Percentiles rank a stretch among this genome's conserved stretches.
phyloP scores from a whole-genome alignment of 2,329 filamentous ascomycete genomes.

The Coniochaeta hoffmannii region DNA sequence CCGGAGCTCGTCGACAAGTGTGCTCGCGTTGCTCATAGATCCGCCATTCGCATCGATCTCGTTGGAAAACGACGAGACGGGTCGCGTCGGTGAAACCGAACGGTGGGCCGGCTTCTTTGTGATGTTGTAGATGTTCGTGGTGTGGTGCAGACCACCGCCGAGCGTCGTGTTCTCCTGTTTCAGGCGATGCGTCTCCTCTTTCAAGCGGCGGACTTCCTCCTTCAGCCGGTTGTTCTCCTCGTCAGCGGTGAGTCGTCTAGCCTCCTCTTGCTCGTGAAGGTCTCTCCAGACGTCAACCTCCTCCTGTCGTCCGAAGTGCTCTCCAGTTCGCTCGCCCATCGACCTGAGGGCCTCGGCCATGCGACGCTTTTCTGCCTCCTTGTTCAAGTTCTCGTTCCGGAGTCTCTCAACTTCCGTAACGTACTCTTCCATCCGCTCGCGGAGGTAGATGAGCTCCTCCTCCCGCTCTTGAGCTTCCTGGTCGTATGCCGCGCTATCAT shows the following conservation, averaged over 20 bases:
- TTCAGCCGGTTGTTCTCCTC: slow-evolving; percentile 79
- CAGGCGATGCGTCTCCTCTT: slow-evolving; percentile 75
- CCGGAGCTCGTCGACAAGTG: slow-evolving; percentile 68
- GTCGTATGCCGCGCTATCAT: slow-evolving; percentile 50
- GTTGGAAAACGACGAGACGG: slow-evolving; percentile 40
- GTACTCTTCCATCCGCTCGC: slow-evolving; percentile 80
- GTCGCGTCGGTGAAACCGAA: slow-evolving; percentile 39
- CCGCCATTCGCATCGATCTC: slow-evolving; percentile 44
- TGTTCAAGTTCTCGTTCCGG: slow-evolving; percentile 66
- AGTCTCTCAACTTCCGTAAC: slow-evolving; percentile 78
- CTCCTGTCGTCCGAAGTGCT: slow-evolving; percentile 46
- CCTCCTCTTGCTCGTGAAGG: slow-evolving; percentile 84
- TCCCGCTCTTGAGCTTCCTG: slow-evolving; percentile 63
- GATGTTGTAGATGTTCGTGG: slow-evolving; percentile 61
- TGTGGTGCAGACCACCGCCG: slow-evolving; percentile 40
- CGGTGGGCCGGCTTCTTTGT: slow-evolving; percentile 43
- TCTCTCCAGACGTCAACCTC: slow-evolving; percentile 90
- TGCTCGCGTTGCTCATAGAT: slow-evolving; percentile 52
- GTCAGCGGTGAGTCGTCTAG: slow-evolving; percentile 80
- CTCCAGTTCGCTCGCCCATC: slow-evolving; percentile 32
- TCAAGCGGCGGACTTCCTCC: slow-evolving; percentile 75
- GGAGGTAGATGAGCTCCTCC: slow-evolving; percentile 77
- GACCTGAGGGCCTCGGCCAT: slow-evolving; percentile 70
- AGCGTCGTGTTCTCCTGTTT: slow-evolving; percentile 45
- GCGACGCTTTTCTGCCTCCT: slow-evolving; percentile 79